phyloP scores from a whole-genome alignment of 257 asterid species.

The Solanum boliviense region DNA sequence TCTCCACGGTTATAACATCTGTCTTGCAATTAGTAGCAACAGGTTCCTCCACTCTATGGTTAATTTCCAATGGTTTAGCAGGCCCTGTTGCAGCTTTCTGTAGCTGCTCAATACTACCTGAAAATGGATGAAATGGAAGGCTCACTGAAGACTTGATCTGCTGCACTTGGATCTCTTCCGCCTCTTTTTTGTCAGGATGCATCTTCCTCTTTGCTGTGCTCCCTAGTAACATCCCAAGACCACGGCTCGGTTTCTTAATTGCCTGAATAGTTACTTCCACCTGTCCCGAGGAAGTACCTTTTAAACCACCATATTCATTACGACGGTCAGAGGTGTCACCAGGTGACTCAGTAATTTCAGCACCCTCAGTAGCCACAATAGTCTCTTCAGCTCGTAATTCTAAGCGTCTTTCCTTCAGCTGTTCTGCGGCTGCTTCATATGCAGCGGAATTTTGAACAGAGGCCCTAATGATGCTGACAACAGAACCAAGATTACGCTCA shows the following conservation, averaged over 20 bases:
- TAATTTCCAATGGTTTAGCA: not conserved
- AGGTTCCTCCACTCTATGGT: not conserved
- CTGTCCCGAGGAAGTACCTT: constrained; percentile 14
- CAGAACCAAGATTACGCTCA: constrained; percentile 68
- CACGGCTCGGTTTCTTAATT: constrained; percentile 71
- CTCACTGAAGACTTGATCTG: constrained; percentile 66
- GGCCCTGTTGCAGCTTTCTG: constrained; percentile 4
- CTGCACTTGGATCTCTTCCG: constrained; percentile 54
- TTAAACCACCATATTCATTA: constrained; percentile 8
- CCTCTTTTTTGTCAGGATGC: constrained; percentile 40
- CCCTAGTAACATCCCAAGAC: constrained; percentile 80
- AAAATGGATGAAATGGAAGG: constrained; percentile 66
- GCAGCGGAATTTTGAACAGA: constrained; percentile 67
- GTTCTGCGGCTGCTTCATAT: constrained; percentile 59
- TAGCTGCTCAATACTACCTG: constrained; percentile 20
- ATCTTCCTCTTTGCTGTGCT: constrained; percentile 63
- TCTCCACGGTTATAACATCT: constrained; percentile 38
- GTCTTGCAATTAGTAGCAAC: constrained; percentile 14
- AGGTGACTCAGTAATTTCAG: constrained; percentile 32
- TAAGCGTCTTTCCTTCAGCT: constrained; percentile 42
- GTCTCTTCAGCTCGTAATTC: constrained; percentile 40
- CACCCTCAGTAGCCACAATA: constrained; percentile 26
- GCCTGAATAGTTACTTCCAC: constrained; percentile 61
- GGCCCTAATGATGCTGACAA: constrained; percentile 65
- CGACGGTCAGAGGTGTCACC: constrained; percentile 4